Conservation (phyloP, 768 basidiomycete genomes). For the Coprinopsis marcescibilis region DNA sequence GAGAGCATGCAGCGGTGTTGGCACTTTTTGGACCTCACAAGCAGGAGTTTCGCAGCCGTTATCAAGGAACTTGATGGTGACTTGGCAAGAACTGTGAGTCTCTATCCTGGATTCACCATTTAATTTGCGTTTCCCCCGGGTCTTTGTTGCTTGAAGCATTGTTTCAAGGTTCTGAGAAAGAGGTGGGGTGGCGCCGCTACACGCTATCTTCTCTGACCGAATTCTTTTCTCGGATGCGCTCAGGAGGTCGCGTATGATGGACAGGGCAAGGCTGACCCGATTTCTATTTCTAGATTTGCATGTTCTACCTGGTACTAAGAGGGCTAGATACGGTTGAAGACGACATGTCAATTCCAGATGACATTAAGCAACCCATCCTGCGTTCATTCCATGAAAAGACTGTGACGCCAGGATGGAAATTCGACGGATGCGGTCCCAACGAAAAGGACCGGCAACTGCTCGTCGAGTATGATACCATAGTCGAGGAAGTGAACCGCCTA, state of each 20-base stretch:
- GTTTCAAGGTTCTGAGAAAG: background rate
- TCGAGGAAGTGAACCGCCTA: constrained; percentile 73
- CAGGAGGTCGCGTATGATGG: too few relatives aligned
- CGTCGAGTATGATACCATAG: constrained; percentile 74
- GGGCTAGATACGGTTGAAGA: constrained; percentile 98
- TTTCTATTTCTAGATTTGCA: constrained; percentile 59
- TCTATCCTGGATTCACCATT: background rate
- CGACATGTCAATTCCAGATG: constrained; percentile 92
- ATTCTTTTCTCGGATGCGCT: background rate
- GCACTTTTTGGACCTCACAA: constrained; percentile 83
- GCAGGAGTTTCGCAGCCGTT: constrained; percentile 85
- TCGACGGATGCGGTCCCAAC: constrained; percentile 70
- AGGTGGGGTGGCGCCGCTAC: background rate
- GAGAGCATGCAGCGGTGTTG: constrained; percentile 84
- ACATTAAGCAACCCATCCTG: constrained; percentile 80
- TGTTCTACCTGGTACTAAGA: constrained; percentile 92
- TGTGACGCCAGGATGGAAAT: constrained; percentile 81
- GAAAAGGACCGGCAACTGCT: constrained; percentile 88
- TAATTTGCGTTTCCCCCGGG: background rate
- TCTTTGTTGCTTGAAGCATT: background rate
- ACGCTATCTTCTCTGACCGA: background rate
- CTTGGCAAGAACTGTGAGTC: constrained; percentile 81
- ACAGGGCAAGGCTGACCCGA: too few relatives aligned
- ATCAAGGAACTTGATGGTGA: constrained; percentile 97
- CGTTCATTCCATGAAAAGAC: constrained; percentile 78